A percentile compares a stretch with the other conserved stretches of the same genome.
Evolutionary conservation across 1,284 basidiomycete genomes (phyloP).

Genomic region (Cryptococcus sp.): DNA sequence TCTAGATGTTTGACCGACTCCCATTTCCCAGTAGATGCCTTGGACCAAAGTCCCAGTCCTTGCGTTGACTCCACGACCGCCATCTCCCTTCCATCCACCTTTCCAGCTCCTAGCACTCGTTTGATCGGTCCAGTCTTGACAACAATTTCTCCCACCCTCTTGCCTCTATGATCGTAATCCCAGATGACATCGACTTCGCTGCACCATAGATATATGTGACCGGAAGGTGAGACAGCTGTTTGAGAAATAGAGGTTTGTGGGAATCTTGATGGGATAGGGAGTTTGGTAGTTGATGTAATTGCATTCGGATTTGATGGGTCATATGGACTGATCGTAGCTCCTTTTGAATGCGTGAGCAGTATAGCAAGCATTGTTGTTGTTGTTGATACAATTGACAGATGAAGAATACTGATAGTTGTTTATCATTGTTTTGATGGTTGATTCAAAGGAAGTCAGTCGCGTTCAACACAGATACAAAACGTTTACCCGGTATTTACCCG

Average conservation of each 20-base stretch:
- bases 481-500: background rate
- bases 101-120: slow-evolving; percentile 1
- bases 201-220: slow-evolving; percentile 4
- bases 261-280: slow-evolving; percentile 7
- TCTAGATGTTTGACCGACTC: background rate
- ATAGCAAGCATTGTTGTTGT: background rate
- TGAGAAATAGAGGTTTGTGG: background rate
- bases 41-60: background rate
- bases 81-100: slow-evolving; percentile 1
- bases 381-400: background rate
- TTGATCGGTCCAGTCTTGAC: background rate
- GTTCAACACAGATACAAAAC: background rate
- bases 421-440: background rate
- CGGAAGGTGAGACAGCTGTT: background rate
- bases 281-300: background rate
- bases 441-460: background rate
- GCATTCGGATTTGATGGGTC: background rate
- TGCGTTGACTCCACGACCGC: background rate
- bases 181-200: slow-evolving; percentile 2
- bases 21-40: slow-evolving; percentile 1
- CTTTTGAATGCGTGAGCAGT: background rate
- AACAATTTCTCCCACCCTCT: slow-evolving; percentile 15
- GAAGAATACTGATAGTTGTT: background rate
- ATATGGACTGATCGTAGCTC: background rate
- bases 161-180: slow-evolving; percentile 9